Base-by-base conservation (phyloP, 192 early-diverging fungal species). In the Cladochytrium replicatum region DNA sequence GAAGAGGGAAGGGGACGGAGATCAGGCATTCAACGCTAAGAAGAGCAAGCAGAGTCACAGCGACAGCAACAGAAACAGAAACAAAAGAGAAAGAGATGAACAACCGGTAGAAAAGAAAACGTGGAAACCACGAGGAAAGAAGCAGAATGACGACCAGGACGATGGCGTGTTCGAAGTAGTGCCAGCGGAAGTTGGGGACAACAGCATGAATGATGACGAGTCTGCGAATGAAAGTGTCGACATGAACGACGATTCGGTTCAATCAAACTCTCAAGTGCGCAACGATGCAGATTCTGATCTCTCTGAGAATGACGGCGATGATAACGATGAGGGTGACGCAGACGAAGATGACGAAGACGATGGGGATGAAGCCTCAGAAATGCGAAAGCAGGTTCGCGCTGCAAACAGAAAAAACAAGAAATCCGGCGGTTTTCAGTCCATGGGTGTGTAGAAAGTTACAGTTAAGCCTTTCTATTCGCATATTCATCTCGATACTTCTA, bases 341-440 rank as follows among this genome's bases (percentile, higher is more conserved):
- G 41, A 43, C 32, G 54, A 55, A 0, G 49, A 46, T 29, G 44
- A 53, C 27, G 48, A 40, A 1, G 59, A 32, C 30, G 64, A 23
- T 2, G 61, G 52, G n/a, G 61, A 28, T 15, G 55, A 63, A 22
- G 49, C 53, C 4, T 22, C 41, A 22, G 48, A 50, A 26, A 50
- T 56, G 2, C 34, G 48, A 2, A 48, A 46, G 29, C 54, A 74
- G n/a, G 60, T 72, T 28, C 60, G 77, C 38, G 64, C 74, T 11
- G 83, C 83, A 2, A 95, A 94, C 65, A 73, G 87, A 47, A 94
- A 92, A 58, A 84, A 87, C 60, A 89, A 89, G 50, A 98, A 98
- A 55, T 93, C 89, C 0, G 94, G 94, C 26, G 94, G 94, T 22
- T 98, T 98, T 66, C 92, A 96, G 63, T 90, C 89, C 4, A 94